Percentiles rank a stretch among this genome's conserved stretches.
Conservation (phyloP, 345 rosid genomes). For the Durio zibethinus region DNA sequence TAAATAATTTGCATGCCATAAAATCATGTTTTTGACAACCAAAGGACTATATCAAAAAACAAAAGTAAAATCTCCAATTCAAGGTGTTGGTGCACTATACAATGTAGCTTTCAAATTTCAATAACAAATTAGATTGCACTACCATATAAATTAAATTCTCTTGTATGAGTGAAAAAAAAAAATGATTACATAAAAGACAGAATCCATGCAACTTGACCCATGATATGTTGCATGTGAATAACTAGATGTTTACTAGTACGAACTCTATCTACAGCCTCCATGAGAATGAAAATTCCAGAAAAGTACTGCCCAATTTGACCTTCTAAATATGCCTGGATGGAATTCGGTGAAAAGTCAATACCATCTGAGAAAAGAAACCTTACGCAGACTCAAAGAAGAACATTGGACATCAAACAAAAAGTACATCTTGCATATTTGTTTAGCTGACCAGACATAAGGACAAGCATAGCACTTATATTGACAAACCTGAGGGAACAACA, state of each 20-base stretch:
- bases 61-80: background rate
- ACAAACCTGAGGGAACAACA: constrained; percentile 77
- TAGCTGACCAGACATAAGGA: background rate
- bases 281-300: background rate
- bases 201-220: background rate
- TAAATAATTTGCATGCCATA: background rate
- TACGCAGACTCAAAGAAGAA: background rate
- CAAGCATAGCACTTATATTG: background rate
- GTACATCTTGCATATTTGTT: background rate
- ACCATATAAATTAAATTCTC: background rate
- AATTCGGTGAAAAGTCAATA: background rate
- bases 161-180: background rate
- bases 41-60: background rate
- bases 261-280: background rate
- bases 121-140: background rate
- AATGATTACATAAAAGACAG: background rate
- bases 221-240: background rate
- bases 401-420: background rate
- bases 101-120: background rate
- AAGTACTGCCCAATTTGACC: background rate
- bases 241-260: background rate
- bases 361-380: background rate
- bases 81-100: background rate
- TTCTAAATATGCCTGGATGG: background rate
- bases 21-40: background rate